A percentile compares a stretch with the other conserved stretches of the same genome.
phyloP scores from a whole-genome alignment of 768 basidiomycete species.

The Rubroboletus pulcherrimus region DNA sequence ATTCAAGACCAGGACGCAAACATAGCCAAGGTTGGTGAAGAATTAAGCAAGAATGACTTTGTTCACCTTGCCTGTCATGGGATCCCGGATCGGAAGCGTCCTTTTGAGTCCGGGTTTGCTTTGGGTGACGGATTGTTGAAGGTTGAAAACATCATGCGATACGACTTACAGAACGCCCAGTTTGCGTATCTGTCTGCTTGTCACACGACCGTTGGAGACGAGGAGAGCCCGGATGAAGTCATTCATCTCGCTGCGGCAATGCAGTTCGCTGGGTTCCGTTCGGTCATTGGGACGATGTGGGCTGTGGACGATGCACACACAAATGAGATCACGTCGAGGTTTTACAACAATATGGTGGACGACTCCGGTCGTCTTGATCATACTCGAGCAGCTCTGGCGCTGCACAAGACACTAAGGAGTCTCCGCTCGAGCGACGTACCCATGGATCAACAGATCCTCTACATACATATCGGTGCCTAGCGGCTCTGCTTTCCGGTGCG shows the following conservation, averaged over 20 bases:
- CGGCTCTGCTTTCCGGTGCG: background rate
- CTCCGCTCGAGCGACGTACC: background rate
- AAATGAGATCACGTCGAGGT: background rate
- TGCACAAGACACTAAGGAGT: background rate
- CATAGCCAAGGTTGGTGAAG: too few relatives aligned
- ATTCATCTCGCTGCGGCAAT: conserved; percentile 5
- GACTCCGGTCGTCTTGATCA: background rate
- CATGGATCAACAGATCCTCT: conserved; percentile 2
- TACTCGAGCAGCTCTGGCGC: background rate
- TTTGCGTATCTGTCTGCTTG: conserved; percentile 8
- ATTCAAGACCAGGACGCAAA: too few relatives aligned
- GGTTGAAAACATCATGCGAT: conserved; percentile 6
- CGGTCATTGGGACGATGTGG: conserved; percentile 13
- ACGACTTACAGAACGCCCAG: background rate
- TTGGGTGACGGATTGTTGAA: background rate
- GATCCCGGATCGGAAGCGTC: background rate
- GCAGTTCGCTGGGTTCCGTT: conserved; percentile 6
- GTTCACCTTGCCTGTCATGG: conserved; percentile 16
- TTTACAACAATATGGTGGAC: background rate
- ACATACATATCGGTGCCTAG: background rate
- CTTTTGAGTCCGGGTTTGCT: too few relatives aligned
- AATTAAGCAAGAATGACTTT: too few relatives aligned
- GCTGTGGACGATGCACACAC: conserved; percentile 7
- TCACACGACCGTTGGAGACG: background rate
- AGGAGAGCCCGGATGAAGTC: background rate